Evolutionary conservation across 208 protist species (phyloP).

Genomic region (Zelonia costaricensis): DNA sequence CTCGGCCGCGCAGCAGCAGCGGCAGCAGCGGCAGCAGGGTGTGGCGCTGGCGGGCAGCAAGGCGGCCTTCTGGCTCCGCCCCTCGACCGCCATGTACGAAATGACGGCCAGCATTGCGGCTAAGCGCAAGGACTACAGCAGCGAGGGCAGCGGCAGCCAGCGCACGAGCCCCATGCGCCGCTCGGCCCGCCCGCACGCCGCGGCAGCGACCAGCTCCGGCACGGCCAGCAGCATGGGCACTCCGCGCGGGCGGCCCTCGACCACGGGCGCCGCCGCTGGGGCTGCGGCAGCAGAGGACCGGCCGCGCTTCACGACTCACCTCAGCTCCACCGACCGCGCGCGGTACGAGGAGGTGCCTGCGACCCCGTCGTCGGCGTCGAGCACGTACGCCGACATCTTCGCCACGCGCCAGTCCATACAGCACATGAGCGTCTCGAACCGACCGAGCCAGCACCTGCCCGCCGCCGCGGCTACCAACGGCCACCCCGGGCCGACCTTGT

Average conservation of each 20-base stretch:
- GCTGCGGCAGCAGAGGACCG: constrained; percentile 11
- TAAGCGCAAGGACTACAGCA: constrained; percentile 46
- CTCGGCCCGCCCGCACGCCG: no score
- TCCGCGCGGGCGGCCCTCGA: constrained; percentile 6
- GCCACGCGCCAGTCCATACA: constrained; percentile 10
- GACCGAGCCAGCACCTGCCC: background rate
- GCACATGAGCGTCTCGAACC: constrained; percentile 3
- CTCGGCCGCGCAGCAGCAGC: background rate
- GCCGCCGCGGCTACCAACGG: background rate
- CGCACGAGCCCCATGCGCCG: no score
- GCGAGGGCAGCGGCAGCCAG: no score
- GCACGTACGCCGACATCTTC: constrained; percentile 26
- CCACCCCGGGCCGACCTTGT: no score
- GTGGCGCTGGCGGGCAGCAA: constrained; percentile 28
- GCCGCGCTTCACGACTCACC: constrained; percentile 20
- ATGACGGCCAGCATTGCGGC: constrained; percentile 69
- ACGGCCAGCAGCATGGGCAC: constrained; percentile 16
- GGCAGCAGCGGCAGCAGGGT: constrained; percentile 6
- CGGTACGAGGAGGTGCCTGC: constrained; percentile 14
- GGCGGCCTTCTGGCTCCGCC: constrained; percentile 56
- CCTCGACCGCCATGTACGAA: constrained; percentile 54
- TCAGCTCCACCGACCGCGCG: constrained; percentile 14
- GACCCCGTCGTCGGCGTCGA: background rate
- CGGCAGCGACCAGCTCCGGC: constrained; percentile 2
- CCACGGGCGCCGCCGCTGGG: no score